Conservation (phyloP, 257 asterid genomes). For the Leptodermis oblonga region DNA sequence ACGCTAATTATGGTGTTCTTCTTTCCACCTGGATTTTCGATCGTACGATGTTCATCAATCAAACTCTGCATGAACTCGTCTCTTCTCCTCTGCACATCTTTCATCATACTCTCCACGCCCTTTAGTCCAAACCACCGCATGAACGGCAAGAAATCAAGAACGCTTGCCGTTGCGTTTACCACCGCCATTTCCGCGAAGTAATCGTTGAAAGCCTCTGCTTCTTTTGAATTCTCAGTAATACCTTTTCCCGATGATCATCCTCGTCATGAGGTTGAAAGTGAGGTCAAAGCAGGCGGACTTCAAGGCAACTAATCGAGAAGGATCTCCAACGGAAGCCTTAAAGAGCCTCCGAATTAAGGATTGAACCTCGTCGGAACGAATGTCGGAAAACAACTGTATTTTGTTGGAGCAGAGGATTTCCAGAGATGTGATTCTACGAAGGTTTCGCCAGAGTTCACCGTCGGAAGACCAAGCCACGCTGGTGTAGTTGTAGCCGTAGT, state of each 20-base stretch:
- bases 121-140: conserved; percentile 52
- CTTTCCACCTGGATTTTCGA: not conserved
- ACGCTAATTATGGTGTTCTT: conserved; percentile 42
- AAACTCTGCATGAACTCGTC: conserved; percentile 45
- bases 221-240: conserved; percentile 28
- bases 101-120: conserved; percentile 34
- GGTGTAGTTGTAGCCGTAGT: conserved; percentile 49
- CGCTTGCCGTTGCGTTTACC: conserved; percentile 21
- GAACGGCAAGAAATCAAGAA: conserved; percentile 56
- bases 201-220: conserved; percentile 24
- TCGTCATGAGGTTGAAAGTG: conserved; percentile 43
- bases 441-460: conserved; percentile 69
- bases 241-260: conserved; percentile 58
- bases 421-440: conserved; percentile 43
- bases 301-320: conserved; percentile 28
- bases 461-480: conserved; percentile 50
- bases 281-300: conserved; percentile 38
- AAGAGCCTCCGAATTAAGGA: conserved; percentile 27
- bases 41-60: conserved; percentile 39
- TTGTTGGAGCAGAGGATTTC: conserved; percentile 47
- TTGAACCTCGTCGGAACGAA: conserved; percentile 43
- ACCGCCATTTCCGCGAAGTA: conserved; percentile 21
- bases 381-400: conserved; percentile 29
- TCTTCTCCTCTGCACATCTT: conserved; percentile 37
- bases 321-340: conserved; percentile 2